These are phyloP conservation scores for Tillandsia fasciculata DNA, from an alignment of 176 grass and related monocot species.

Conservation along the genomic window DNA sequence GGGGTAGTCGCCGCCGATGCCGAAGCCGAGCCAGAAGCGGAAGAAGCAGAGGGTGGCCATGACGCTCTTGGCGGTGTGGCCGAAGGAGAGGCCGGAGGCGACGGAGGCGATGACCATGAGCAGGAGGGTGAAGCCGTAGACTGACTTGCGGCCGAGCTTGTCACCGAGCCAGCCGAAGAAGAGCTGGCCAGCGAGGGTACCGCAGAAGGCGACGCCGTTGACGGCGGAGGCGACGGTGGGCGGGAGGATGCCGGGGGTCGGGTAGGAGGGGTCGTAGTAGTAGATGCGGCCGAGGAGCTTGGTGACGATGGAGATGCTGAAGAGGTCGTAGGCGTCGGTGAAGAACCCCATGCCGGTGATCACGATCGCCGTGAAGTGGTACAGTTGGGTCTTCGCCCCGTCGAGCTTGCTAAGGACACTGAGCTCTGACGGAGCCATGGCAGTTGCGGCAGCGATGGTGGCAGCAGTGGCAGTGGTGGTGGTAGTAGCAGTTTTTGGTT, in stretches of 20 bases:
- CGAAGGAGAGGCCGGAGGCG: constrained; percentile 50
- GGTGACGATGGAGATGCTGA: constrained; percentile 45
- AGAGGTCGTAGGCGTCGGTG: constrained; percentile 79
- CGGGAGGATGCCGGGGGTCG: constrained; percentile 39
- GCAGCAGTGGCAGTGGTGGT: too few relatives aligned
- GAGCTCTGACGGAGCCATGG: constrained; percentile 31
- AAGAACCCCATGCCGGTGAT: constrained; percentile 90
- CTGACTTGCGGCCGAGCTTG: constrained; percentile 68
- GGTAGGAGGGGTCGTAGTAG: constrained; percentile 32
- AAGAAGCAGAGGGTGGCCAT: constrained; percentile 59
- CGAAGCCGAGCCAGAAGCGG: constrained; percentile 74
- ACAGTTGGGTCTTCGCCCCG: constrained; percentile 55
- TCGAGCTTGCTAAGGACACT: constrained; percentile 52
- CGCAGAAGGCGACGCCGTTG: constrained; percentile 58
- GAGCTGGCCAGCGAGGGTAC: constrained; percentile 60
- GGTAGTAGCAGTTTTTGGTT: too few relatives aligned
- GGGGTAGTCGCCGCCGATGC: constrained; percentile 71
- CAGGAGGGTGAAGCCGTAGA: constrained; percentile 67
- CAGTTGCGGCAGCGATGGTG: too few relatives aligned
- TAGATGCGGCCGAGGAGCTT: constrained; percentile 74
- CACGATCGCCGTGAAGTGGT: constrained; percentile 69
- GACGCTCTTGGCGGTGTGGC: constrained; percentile 12
- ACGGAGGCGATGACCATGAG: constrained; percentile 60
- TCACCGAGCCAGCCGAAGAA: constrained; percentile 85
- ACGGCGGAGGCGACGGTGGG: constrained; percentile 53